A percentile compares a stretch with the other conserved stretches of the same genome.
phyloP scores from a whole-genome alignment of 176 grass and related monocot genomes.

The Lolium rigidum region DNA sequence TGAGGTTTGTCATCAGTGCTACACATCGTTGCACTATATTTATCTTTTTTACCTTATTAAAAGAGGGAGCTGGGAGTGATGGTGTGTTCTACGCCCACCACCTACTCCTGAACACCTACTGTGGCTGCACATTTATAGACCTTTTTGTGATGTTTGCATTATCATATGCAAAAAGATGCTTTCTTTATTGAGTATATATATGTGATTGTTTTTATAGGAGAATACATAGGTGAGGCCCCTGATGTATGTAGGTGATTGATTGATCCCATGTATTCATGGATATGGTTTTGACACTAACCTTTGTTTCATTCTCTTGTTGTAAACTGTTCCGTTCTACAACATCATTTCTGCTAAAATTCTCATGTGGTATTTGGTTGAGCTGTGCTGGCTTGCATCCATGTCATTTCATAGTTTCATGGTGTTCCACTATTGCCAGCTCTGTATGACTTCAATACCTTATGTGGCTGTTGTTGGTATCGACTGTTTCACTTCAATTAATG shows the following conservation, averaged over 20 bases:
- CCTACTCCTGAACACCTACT: no score
- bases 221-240: background rate
- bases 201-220: background rate
- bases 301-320: no score
- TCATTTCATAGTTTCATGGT: no score
- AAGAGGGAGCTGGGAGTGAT: background rate
- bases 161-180: background rate
- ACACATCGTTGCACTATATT: conserved; percentile 6
- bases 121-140: background rate
- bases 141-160: background rate
- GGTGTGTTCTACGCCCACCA: background rate
- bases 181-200: background rate
- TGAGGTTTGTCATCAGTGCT: conserved; percentile 58
- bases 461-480: no score
- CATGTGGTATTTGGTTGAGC: no score
- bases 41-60: no score
- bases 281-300: background rate
- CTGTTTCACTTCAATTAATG: no score
- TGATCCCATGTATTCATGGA: background rate
- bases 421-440: no score
- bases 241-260: background rate
- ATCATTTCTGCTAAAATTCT: no score
- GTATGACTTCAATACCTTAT: no score
- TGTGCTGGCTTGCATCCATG: no score
- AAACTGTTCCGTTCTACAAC: no score